Conservation (phyloP, 768 basidiomycete genomes). For the Epithele typhae region DNA sequence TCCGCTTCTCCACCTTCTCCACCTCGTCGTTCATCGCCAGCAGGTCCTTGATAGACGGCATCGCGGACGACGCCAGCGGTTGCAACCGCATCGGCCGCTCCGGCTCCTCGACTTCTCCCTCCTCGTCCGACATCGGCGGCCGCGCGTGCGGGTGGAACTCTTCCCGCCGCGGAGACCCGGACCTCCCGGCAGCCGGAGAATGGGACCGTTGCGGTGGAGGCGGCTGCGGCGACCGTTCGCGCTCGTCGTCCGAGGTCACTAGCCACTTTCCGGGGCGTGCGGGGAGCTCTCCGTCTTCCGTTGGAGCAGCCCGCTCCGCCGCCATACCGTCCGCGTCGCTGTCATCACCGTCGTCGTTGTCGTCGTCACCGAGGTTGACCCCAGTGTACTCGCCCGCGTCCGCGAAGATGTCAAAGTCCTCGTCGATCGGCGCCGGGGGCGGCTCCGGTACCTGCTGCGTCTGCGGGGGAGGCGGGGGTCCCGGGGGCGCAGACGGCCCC, state of each 20-base stretch:
- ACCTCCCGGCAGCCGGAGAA: background rate
- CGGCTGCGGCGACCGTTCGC: conserved; percentile 3
- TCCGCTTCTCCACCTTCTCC: conserved; percentile 61
- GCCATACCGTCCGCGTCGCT: conserved; percentile 6
- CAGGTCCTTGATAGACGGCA: conserved; percentile 82
- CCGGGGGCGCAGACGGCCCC: background rate
- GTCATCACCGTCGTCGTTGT: conserved; percentile 40
- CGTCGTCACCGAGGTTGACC: conserved; percentile 48
- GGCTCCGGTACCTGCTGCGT: conserved; percentile 21
- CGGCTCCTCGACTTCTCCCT: conserved; percentile 39
- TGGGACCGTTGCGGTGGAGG: conserved; percentile 1
- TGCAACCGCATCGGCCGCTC: conserved; percentile 52
- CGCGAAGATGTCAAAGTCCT: conserved; percentile 84
- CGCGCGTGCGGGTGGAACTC: too few relatives aligned
- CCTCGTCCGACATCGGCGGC: conserved; percentile 18
- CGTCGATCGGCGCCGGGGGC: conserved; percentile 43
- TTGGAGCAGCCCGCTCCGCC: too few relatives aligned
- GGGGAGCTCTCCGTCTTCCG: background rate
- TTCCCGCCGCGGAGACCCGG: too few relatives aligned
- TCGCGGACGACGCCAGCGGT: conserved; percentile 72
- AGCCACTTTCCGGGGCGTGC: conserved; percentile 14
- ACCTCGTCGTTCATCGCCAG: conserved; percentile 72
- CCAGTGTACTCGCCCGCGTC: conserved; percentile 83
- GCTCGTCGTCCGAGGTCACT: conserved; percentile 16
- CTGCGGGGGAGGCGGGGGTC: background rate